Percentiles rank a stretch among this genome's conserved stretches.
These are phyloP conservation scores for Cytospora mali DNA, from an alignment of 2,329 filamentous ascomycete genomes.

Conservation along the genomic window DNA sequence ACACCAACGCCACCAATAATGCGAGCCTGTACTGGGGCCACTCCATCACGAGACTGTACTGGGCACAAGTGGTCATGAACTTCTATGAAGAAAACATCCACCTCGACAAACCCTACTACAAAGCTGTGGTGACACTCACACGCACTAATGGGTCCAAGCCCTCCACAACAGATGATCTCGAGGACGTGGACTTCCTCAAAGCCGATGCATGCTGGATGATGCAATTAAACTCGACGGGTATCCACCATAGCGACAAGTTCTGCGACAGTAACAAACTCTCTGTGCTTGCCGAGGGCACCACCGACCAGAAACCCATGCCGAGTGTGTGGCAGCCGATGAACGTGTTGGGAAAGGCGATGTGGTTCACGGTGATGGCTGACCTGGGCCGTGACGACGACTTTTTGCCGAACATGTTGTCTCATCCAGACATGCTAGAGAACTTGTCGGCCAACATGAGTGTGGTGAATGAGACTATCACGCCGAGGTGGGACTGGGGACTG, in stretches of 20 bases:
- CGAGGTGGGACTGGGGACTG: neutral
- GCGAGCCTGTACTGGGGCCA: neutral
- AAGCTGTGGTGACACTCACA: neutral
- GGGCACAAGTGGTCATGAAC: neutral
- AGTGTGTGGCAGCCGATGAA: constrained; percentile 1
- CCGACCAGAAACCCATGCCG: neutral
- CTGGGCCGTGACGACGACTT: neutral
- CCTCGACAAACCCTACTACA: neutral
- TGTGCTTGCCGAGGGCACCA: neutral
- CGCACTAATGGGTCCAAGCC: neutral
- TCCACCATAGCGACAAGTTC: neutral
- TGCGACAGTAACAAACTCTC: neutral
- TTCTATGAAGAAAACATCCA: neutral
- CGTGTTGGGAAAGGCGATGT: neutral
- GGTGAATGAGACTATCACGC: neutral
- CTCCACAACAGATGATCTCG: neutral
- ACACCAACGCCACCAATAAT: neutral
- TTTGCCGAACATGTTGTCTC: neutral
- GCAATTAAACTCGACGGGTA: neutral
- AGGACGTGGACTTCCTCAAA: neutral
- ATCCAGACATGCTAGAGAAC: neutral
- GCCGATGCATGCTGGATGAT: neutral
- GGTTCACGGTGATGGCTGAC: constrained; percentile 4
- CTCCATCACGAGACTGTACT: neutral
- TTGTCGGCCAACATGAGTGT: neutral